Conservation (phyloP, 2,329 filamentous ascomycete species). For the Camptophora hylomeconis region DNA sequence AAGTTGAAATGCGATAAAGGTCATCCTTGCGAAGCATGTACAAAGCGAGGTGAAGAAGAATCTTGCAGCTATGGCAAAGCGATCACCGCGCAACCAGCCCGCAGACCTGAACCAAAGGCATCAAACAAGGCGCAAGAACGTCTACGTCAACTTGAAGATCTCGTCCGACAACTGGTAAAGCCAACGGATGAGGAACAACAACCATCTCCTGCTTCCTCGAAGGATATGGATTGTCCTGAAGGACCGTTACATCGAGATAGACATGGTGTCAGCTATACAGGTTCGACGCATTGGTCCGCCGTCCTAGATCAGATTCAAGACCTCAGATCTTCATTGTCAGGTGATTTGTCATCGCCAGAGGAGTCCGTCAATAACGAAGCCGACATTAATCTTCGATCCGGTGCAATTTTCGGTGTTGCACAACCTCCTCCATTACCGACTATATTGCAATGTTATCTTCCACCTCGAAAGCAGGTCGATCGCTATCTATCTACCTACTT, state of each 20-base stretch:
- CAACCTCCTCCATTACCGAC: slow-evolving; percentile 9
- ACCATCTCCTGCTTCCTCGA: not conserved
- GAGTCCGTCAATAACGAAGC: too few relatives aligned
- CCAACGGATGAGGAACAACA: not conserved
- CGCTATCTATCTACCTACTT: slow-evolving; percentile 15
- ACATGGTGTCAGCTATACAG: slow-evolving; percentile 23
- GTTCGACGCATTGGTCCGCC: slow-evolving; percentile 30
- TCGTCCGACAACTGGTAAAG: slow-evolving; percentile 15
- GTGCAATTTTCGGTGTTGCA: slow-evolving; percentile 8
- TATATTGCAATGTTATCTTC: slow-evolving; percentile 12
- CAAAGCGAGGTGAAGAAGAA: slow-evolving; percentile 66
- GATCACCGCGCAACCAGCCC: slow-evolving; percentile 55
- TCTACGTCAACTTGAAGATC: slow-evolving; percentile 13
- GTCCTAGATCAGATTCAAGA: slow-evolving; percentile 24
- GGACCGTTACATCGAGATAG: slow-evolving; percentile 1
- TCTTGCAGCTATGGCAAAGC: slow-evolving; percentile 72
- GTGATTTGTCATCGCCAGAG: slow-evolving; percentile 8
- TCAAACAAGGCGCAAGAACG: slow-evolving; percentile 15
- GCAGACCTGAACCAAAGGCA: too few relatives aligned
- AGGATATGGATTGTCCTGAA: too few relatives aligned
- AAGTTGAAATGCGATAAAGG: slow-evolving; percentile 30
- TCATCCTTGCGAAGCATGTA: slow-evolving; percentile 26
- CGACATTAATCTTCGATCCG: too few relatives aligned
- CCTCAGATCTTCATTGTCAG: slow-evolving; percentile 11
- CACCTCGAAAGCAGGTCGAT: slow-evolving; percentile 13